Percentiles rank a stretch among this genome's conserved stretches.
These are phyloP conservation scores for Lodderomyces theae DNA, from an alignment of 1,139 yeast species.

Conservation along the genomic window DNA sequence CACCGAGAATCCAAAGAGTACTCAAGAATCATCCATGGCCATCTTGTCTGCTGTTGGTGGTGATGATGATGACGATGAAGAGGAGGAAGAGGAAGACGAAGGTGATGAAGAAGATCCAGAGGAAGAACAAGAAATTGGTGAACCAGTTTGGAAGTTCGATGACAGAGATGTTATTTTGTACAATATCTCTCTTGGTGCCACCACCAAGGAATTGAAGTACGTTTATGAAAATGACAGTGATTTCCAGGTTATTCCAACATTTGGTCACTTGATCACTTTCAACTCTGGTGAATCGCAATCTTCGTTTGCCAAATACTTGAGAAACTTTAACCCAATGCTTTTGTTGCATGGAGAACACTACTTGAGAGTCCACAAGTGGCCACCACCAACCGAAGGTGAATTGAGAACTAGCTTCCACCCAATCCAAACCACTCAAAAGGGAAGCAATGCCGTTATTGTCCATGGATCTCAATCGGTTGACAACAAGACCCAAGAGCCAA, in stretches of 20 bases:
- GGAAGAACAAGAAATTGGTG: constrained; percentile 40
- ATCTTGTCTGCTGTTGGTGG: constrained; percentile 65
- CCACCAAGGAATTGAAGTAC: constrained; percentile 70
- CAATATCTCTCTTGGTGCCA: constrained; percentile 89
- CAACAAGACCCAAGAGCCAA: constrained; percentile 60
- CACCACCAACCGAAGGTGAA: constrained; percentile 71
- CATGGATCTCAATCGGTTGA: constrained; percentile 74
- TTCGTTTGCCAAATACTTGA: constrained; percentile 58
- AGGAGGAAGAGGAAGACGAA: constrained; percentile 46
- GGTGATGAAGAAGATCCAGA: constrained; percentile 54
- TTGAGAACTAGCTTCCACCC: constrained; percentile 65
- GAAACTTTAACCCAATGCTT: constrained; percentile 84
- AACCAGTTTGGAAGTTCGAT: constrained; percentile 48
- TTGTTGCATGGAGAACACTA: constrained; percentile 96
- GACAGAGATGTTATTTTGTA: constrained; percentile 78
- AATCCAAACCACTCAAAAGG: constrained; percentile 78
- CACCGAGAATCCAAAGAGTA: constrained; percentile 57
- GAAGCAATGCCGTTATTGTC: constrained; percentile 80
- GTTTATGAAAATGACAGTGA: constrained; percentile 74
- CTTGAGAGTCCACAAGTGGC: constrained; percentile 72
- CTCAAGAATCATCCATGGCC: constrained; percentile 78
- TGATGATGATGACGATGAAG: constrained; percentile 50
- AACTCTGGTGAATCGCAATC: constrained; percentile 51
- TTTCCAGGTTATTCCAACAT: constrained; percentile 89
- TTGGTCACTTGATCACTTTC: constrained; percentile 79